Percentiles rank a stretch among this genome's conserved stretches.
Evolutionary conservation across 2,329 filamentous ascomycete genomes (phyloP).

Genomic region (Penicillium sp.): DNA sequence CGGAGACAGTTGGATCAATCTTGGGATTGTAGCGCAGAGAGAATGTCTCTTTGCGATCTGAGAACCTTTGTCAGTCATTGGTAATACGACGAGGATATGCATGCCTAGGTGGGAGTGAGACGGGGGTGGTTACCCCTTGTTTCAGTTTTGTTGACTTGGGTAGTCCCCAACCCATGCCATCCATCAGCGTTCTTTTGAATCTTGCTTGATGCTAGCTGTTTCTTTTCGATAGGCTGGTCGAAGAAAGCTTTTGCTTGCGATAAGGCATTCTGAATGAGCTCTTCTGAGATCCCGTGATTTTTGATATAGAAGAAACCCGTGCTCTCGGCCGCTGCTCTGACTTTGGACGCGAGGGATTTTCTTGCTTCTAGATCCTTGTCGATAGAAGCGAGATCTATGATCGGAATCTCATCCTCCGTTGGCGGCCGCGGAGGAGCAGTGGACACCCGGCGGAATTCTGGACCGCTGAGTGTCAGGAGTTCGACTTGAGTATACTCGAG

Average conservation of each 20-base stretch:
- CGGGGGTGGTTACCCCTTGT: conserved; percentile 40
- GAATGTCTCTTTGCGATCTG: conserved; percentile 55
- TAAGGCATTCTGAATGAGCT: conserved; percentile 21
- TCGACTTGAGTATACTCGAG: conserved; percentile 43
- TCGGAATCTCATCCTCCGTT: conserved; percentile 51
- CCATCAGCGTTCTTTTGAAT: conserved; percentile 51
- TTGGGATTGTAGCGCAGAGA: conserved; percentile 55
- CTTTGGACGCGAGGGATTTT: conserved; percentile 42
- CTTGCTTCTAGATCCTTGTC: conserved; percentile 39
- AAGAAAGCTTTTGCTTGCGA: conserved; percentile 45
- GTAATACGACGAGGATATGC: not conserved
- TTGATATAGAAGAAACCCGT: conserved; percentile 59
- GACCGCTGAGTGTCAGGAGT: conserved; percentile 47
- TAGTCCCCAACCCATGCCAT: conserved; percentile 38
- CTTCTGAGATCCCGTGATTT: conserved; percentile 49
- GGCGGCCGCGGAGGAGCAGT: conserved; percentile 44
- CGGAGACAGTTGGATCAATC: conserved; percentile 50
- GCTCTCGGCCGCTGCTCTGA: conserved; percentile 50
- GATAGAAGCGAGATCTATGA: conserved; percentile 53
- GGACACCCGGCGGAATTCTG: conserved; percentile 47
- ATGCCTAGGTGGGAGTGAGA: not conserved
- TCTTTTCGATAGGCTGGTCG: conserved; percentile 46
- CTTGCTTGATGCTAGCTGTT: conserved; percentile 38
- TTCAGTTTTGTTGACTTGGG: conserved; percentile 35
- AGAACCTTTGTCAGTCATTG: not conserved